phyloP scores from a whole-genome alignment of 805 yeast genomes.

The Yamadazyma takamatsuzukensis region DNA sequence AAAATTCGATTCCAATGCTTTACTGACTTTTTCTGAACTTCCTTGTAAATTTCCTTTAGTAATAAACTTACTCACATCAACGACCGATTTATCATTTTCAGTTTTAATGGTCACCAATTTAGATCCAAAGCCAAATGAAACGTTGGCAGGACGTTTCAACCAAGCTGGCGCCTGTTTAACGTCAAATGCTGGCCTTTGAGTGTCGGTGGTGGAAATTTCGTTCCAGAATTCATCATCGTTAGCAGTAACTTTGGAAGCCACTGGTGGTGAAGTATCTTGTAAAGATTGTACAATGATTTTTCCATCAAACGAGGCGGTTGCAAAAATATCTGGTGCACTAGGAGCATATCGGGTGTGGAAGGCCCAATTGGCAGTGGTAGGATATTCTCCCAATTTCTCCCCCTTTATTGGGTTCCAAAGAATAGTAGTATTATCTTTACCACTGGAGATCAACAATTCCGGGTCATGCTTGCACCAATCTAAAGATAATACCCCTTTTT shows the following conservation, averaged over 20 bases:
- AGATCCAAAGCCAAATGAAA: slow-evolving; percentile 91
- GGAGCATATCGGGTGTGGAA: slow-evolving; percentile 90
- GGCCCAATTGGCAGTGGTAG: slow-evolving; percentile 91
- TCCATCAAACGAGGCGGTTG: slow-evolving; percentile 84
- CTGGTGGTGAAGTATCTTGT: slow-evolving; percentile 76
- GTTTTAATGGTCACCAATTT: slow-evolving; percentile 61
- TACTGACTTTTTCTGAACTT: slow-evolving; percentile 41
- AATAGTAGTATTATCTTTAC: slow-evolving; percentile 82
- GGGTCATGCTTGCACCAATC: slow-evolving; percentile 93
- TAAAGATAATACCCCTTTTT: slow-evolving; percentile 80
- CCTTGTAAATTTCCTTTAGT: slow-evolving; percentile 32
- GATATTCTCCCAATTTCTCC: slow-evolving; percentile 75
- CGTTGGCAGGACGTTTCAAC: slow-evolving; percentile 73
- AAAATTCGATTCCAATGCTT: slow-evolving; percentile 52
- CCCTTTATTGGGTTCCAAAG: slow-evolving; percentile 89
- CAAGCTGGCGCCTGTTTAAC: slow-evolving; percentile 84
- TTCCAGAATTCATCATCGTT: slow-evolving; percentile 83
- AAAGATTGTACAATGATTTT: slow-evolving; percentile 76
- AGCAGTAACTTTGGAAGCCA: slow-evolving; percentile 35
- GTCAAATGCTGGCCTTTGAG: slow-evolving; percentile 69
- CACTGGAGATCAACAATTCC: slow-evolving; percentile 76
- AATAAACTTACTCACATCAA: slow-evolving; percentile 41
- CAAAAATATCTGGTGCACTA: slow-evolving; percentile 81
- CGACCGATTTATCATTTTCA: slow-evolving; percentile 36
- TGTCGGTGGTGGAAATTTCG: slow-evolving; percentile 61